phyloP scores from a whole-genome alignment of 1,284 basidiomycete species.

The Sanghuangporus weigelae region DNA sequence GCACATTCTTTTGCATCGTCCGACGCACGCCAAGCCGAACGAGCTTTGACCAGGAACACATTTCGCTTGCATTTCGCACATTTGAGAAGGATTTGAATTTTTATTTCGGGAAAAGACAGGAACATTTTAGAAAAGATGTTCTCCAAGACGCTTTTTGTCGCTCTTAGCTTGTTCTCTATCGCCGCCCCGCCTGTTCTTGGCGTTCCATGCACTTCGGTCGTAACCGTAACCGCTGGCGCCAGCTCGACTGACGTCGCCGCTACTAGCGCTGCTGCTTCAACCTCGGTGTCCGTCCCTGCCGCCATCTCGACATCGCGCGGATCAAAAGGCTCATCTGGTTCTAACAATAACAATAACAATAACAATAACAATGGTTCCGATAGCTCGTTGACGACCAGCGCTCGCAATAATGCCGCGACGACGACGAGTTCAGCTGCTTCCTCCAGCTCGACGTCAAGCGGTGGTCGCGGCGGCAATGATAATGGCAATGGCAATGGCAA shows the following conservation, averaged over 20 bases:
- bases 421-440: no score
- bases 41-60: neutral
- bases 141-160: neutral
- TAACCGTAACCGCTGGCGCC: neutral
- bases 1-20: neutral
- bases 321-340: no score
- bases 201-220: neutral
- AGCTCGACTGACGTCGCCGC: neutral
- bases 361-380: neutral
- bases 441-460: no score
- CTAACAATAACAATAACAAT: neutral
- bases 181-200: neutral
- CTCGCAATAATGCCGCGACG: no score
- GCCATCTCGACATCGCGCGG: no score
- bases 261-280: neutral
- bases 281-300: no score
- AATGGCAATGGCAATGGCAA: neutral
- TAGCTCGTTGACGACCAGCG: no score
- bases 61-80: neutral
- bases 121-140: neutral
- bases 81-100: neutral
- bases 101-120: neutral
- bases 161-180: neutral
- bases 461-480: neutral
- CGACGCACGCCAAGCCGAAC: neutral